These are phyloP conservation scores for Phytophthora sp. DNA, from an alignment of 352 stramenopile species.

Conservation along the genomic window DNA sequence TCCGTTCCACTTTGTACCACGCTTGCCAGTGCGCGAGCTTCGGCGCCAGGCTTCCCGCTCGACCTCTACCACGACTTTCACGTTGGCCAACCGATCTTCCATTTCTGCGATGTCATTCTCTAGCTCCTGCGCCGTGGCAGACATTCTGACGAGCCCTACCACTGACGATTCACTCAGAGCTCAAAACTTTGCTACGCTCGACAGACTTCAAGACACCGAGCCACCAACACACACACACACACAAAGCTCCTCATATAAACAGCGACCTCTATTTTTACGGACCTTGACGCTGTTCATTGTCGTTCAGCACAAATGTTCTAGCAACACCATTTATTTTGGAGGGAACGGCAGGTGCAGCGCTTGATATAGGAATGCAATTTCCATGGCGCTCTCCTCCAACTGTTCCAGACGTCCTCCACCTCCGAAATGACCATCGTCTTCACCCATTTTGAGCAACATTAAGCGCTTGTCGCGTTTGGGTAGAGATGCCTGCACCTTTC, in stretches of 20 bases:
- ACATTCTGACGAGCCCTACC: slow-evolving; percentile 41
- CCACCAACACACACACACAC: background rate
- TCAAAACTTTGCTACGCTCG: background rate
- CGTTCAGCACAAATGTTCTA: too few species aligned
- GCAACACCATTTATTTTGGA: slow-evolving; percentile 23
- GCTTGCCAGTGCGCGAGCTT: slow-evolving; percentile 53
- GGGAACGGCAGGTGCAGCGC: slow-evolving; percentile 59
- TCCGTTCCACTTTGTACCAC: slow-evolving; percentile 68
- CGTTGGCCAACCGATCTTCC: slow-evolving; percentile 59
- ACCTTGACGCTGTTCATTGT: too few species aligned
- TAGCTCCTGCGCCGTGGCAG: slow-evolving; percentile 44
- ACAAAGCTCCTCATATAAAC: background rate
- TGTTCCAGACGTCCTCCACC: slow-evolving; percentile 78
- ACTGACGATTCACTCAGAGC: too few species aligned
- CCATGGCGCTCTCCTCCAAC: slow-evolving; percentile 77
- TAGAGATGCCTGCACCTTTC: slow-evolving; percentile 47
- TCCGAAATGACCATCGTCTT: slow-evolving; percentile 86
- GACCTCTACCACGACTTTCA: slow-evolving; percentile 58
- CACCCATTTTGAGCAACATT: slow-evolving; percentile 74
- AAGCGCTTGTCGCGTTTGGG: slow-evolving; percentile 37
- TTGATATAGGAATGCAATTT: slow-evolving; percentile 87
- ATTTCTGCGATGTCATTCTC: slow-evolving; percentile 67
- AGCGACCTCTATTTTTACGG: slow-evolving; percentile 39
- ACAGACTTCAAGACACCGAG: background rate
- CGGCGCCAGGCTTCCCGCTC: slow-evolving; percentile 61